Evolutionary conservation across 257 asterid species (phyloP).

Genomic region (Anisodus acutangulus): DNA sequence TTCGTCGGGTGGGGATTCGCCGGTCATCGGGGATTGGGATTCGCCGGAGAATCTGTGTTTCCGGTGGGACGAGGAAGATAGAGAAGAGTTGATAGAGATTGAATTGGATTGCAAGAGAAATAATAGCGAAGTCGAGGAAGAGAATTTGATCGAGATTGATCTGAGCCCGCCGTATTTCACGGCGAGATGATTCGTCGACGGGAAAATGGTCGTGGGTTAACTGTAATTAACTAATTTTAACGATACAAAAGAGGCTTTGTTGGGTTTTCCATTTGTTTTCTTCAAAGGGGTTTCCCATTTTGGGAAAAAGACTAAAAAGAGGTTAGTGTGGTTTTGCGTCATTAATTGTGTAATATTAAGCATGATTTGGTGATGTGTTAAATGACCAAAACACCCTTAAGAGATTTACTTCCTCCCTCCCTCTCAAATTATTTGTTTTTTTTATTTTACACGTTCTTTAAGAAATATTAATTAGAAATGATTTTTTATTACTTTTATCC

Average conservation of each 20-base stretch:
- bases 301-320: neutral
- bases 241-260: neutral
- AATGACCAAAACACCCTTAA: neutral
- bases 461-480: too few species aligned
- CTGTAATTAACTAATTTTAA: slow-evolving; percentile 29
- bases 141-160: slow-evolving; percentile 83
- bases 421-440: too few species aligned
- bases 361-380: neutral
- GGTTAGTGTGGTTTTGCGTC: slow-evolving; percentile 1
- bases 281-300: neutral
- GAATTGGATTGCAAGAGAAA: slow-evolving; percentile 49
- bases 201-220: neutral
- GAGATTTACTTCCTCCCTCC: neutral
- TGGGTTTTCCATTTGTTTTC: neutral
- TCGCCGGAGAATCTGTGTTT: slow-evolving; percentile 50
- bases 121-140: slow-evolving; percentile 63
- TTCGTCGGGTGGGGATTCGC: slow-evolving; percentile 65
- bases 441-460: too few species aligned
- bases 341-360: neutral
- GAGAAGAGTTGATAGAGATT: slow-evolving; percentile 79
- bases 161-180: slow-evolving; percentile 49
- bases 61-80: slow-evolving; percentile 69
- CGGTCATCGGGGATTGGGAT: slow-evolving; percentile 44
- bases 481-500: too few species aligned
- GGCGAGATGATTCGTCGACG: slow-evolving; percentile 11